Conservation (phyloP, 2,329 filamentous ascomycete genomes). For the Sphaceloma murrayae region DNA sequence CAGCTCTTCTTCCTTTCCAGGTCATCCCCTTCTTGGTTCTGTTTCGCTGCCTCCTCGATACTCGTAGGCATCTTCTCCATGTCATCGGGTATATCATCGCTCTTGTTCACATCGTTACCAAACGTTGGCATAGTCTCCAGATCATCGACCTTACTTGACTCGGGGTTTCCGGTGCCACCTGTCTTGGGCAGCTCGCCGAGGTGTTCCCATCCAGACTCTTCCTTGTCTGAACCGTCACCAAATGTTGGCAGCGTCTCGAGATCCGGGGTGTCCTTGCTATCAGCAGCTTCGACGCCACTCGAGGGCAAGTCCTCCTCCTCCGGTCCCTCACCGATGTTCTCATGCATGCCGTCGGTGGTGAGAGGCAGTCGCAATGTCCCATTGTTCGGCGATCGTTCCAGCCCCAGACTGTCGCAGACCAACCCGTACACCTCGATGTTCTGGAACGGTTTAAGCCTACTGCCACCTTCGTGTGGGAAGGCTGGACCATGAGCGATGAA, state of each 20-base stretch:
- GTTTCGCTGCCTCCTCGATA: not conserved
- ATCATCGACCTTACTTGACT: not conserved
- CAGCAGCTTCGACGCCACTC: not conserved
- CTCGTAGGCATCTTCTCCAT: slow-evolving; percentile 6
- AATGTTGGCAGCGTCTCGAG: slow-evolving; percentile 1
- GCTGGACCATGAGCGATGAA: slow-evolving; percentile 88
- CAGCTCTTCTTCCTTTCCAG: slow-evolving; percentile 12
- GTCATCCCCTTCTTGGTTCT: slow-evolving; percentile 1
- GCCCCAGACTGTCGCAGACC: slow-evolving; percentile 73
- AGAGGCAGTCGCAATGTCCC: slow-evolving; percentile 71
- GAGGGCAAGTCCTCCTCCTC: slow-evolving; percentile 33
- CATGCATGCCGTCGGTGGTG: slow-evolving; percentile 52
- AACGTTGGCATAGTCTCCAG: slow-evolving; percentile 7
- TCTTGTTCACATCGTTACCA: not conserved
- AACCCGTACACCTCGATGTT: slow-evolving; percentile 95
- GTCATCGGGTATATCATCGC: not conserved
- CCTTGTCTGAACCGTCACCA: not conserved
- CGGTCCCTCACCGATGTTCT: slow-evolving; percentile 20
- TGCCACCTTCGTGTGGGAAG: slow-evolving; percentile 78
- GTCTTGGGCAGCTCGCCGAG: slow-evolving; percentile 11
- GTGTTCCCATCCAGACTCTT: slow-evolving; percentile 9
- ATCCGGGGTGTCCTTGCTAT: not conserved
- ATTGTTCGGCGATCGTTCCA: slow-evolving; percentile 70
- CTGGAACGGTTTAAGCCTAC: slow-evolving; percentile 72
- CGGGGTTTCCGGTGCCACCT: too few species aligned